Base-by-base conservation (phyloP, 2,329 filamentous ascomycete genomes). In the Corynespora cassiicola region DNA sequence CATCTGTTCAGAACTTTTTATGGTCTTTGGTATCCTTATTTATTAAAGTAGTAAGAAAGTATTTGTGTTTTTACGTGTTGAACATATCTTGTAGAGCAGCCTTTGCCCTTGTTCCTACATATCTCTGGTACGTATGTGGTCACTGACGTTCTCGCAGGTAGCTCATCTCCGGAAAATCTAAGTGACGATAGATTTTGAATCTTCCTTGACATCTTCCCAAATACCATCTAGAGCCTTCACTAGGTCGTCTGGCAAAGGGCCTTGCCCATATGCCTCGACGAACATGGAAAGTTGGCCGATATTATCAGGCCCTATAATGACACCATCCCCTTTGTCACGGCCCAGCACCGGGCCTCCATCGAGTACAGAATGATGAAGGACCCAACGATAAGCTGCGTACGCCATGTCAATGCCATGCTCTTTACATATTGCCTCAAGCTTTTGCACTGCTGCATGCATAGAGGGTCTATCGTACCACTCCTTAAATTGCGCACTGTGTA, bases 321-420 rank as follows among this genome's bases (percentile, higher is more conserved):
- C 58, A 2, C 48, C 65, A 45, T 71, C 66, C 7, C 65, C 65
- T 11, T 62, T 36, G 45, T 67, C 62, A n/a, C n/a, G n/a, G 10
- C 18, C 29, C 23, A 28, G 11, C 14, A 28, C 4, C 7, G 33
- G 33, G 2, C 33, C 33, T 1, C 31, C 20, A 31, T 58, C 64
- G 22, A 71, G 39, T 6, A 53, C 37, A 4, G 56, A 65, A 45
- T 69, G 58, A 46, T 61, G 67, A 23, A 51, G 51, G 7, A 69
- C 57, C 69, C 68, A 72, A 8, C 69, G 45, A 26, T 67, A 66
- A 4, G 68, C 65, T 3, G 67, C 63, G 18, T 59, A 51, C 2
- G 62, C 57, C 15, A 68, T 60, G 5, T 34, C 36, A 10, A 58
- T 33, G 2, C 61, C 65, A 23, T 63, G 57, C 2, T 63, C 58